Evolutionary conservation across 768 basidiomycete species (phyloP).

Genomic region (Boletus eberwhitei): DNA sequence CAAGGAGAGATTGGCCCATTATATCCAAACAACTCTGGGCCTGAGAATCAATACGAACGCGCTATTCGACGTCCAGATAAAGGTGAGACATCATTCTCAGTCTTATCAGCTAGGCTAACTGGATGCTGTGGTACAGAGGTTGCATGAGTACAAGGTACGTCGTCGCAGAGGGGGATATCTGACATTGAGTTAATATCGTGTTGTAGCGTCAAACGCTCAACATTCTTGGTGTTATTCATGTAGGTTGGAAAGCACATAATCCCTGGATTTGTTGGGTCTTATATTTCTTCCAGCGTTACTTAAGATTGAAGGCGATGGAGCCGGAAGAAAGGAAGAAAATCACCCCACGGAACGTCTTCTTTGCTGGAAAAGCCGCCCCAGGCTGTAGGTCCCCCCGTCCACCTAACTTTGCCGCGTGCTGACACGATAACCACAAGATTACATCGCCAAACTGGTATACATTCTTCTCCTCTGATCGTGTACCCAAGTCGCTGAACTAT

Average conservation of each 20-base stretch:
- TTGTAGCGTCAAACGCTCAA: conserved; percentile 87
- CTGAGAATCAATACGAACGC: conserved; percentile 69
- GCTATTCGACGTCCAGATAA: conserved; percentile 91
- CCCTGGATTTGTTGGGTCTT: background rate
- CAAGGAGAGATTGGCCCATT: conserved; percentile 81
- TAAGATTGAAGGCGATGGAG: conserved; percentile 74
- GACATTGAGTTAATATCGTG: background rate
- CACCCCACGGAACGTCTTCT: conserved; percentile 88
- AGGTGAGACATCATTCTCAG: conserved; percentile 39
- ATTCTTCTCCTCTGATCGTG: background rate
- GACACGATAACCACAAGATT: conserved; percentile 46
- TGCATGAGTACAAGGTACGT: conserved; percentile 88
- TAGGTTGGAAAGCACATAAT: conserved; percentile 33
- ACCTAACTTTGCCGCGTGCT: background rate
- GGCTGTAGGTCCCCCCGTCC: conserved; percentile 53
- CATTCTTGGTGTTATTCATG: conserved; percentile 86
- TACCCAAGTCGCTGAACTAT: background rate
- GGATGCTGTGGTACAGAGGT: conserved; percentile 46
- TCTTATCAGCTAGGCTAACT: background rate
- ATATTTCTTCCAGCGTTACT: conserved; percentile 59
- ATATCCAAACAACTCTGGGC: conserved; percentile 70
- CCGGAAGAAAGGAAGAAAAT: conserved; percentile 79
- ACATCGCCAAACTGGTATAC: conserved; percentile 82
- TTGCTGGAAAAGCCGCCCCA: conserved; percentile 96
- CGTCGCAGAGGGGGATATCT: background rate